Evolutionary conservation across 345 rosid genomes (phyloP).

Genomic region (Turritis glabra): DNA sequence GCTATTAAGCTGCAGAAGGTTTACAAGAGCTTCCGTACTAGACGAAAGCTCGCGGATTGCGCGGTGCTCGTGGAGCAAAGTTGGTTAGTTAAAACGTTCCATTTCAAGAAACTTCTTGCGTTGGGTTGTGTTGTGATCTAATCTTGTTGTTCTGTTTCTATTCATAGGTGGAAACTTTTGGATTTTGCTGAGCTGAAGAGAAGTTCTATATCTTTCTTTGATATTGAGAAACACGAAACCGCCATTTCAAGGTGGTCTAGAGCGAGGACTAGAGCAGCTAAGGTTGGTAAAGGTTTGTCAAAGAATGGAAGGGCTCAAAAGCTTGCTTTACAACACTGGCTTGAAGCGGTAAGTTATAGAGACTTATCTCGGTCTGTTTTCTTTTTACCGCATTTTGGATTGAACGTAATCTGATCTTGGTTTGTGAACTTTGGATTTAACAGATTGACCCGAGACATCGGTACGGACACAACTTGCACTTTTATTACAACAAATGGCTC

Average conservation of each 20-base stretch:
- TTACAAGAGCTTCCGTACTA: slow-evolving; percentile 89
- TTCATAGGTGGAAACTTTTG: slow-evolving; percentile 81
- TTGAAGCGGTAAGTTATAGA: slow-evolving; percentile 90
- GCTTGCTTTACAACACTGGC: slow-evolving; percentile 92
- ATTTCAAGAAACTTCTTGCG: neutral
- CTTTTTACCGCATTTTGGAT: neutral
- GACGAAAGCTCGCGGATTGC: slow-evolving; percentile 95
- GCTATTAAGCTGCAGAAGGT: slow-evolving; percentile 88
- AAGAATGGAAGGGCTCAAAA: slow-evolving; percentile 85
- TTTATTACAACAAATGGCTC: slow-evolving; percentile 78
- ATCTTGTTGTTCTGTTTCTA: slow-evolving; percentile 9
- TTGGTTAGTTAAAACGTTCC: slow-evolving; percentile 52
- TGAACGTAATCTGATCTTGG: slow-evolving; percentile 18
- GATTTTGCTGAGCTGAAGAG: slow-evolving; percentile 86
- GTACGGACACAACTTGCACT: slow-evolving; percentile 89
- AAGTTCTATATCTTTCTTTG: slow-evolving; percentile 89
- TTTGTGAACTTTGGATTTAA: slow-evolving; percentile 10
- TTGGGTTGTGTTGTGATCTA: slow-evolving; percentile 23
- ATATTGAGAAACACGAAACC: slow-evolving; percentile 85
- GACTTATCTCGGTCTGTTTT: neutral
- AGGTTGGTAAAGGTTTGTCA: slow-evolving; percentile 93
- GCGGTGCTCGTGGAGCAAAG: slow-evolving; percentile 88
- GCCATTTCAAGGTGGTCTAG: slow-evolving; percentile 97
- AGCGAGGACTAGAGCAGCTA: slow-evolving; percentile 92
- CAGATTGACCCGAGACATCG: slow-evolving; percentile 98